Evolutionary conservation across 1,139 yeast species (phyloP).

Genomic region (Kodamaea sp.): DNA sequence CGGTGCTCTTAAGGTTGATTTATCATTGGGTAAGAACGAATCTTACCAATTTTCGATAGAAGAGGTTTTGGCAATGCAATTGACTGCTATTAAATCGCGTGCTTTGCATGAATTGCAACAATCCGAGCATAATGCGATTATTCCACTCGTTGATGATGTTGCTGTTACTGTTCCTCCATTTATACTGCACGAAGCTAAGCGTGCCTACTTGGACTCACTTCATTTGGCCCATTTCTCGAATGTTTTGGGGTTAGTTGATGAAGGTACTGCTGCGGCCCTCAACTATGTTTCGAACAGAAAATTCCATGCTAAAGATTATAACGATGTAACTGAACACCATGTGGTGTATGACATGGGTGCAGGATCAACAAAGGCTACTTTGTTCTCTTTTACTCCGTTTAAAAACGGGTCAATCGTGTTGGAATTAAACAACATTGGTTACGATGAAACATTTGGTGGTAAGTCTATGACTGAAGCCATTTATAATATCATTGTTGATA

Average conservation of each 20-base stretch:
- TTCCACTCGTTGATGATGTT: slow-evolving; percentile 51
- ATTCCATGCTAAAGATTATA: slow-evolving; percentile 32
- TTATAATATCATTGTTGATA: slow-evolving; percentile 54
- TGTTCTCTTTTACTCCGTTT: slow-evolving; percentile 59
- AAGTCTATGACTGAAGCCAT: slow-evolving; percentile 64
- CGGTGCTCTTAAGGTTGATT: slow-evolving; percentile 54
- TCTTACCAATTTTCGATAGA: slow-evolving; percentile 49
- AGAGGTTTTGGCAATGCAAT: slow-evolving; percentile 80
- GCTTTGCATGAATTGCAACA: slow-evolving; percentile 48
- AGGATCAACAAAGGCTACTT: slow-evolving; percentile 82
- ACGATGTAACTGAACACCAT: slow-evolving; percentile 51
- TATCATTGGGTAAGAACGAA: slow-evolving; percentile 42
- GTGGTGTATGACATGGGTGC: slow-evolving; percentile 90
- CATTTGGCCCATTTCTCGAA: slow-evolving; percentile 62
- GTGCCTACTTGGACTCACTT: slow-evolving; percentile 70
- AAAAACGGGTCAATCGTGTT: slow-evolving; percentile 39
- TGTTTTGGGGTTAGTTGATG: slow-evolving; percentile 71
- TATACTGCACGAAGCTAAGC: slow-evolving; percentile 62
- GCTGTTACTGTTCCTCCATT: slow-evolving; percentile 78
- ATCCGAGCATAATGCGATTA: slow-evolving; percentile 25
- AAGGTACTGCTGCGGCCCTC: slow-evolving; percentile 86
- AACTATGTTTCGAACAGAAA: slow-evolving; percentile 60
- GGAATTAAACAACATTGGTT: slow-evolving; percentile 71
- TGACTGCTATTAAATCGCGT: slow-evolving; percentile 61
- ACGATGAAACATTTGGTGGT: slow-evolving; percentile 69